phyloP scores from a whole-genome alignment of 1,284 basidiomycete species.

The Fomitopsis pinicola region DNA sequence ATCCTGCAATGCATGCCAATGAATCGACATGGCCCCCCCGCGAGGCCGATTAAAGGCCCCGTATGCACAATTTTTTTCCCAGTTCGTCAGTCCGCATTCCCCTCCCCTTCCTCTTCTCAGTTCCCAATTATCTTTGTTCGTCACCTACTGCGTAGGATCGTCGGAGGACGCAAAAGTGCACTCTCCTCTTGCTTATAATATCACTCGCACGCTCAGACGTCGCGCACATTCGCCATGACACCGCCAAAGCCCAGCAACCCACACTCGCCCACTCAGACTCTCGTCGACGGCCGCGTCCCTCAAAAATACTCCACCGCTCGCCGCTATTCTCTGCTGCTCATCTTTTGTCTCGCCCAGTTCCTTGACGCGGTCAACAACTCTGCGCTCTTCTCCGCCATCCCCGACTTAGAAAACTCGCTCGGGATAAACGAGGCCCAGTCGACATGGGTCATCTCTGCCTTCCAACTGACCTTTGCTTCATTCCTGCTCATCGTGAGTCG shows the following conservation, averaged over 20 bases:
- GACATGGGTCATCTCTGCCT: constrained; percentile 31
- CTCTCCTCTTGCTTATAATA: neutral
- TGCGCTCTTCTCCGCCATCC: constrained; percentile 41
- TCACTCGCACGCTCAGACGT: neutral
- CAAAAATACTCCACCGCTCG: constrained; percentile 24
- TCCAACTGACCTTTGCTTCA: constrained; percentile 30
- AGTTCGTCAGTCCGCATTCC: neutral
- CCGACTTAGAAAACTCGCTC: constrained; percentile 24
- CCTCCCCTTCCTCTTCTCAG: neutral
- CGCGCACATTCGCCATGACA: constrained; percentile 10
- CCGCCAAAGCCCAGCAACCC: constrained; percentile 9
- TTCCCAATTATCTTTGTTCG: neutral
- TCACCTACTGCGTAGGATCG: neutral
- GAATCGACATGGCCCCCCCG: neutral
- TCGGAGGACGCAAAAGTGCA: neutral
- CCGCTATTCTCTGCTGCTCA: constrained; percentile 31
- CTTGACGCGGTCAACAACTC: constrained; percentile 47
- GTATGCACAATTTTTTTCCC: neutral
- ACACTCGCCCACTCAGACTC: constrained; percentile 22
- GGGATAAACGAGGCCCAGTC: constrained; percentile 26
- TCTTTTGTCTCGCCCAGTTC: constrained; percentile 43
- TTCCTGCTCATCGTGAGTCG: constrained; percentile 27
- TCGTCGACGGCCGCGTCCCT: constrained; percentile 23
- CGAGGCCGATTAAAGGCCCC: neutral
- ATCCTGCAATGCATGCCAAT: no score